Conservation (phyloP, 768 basidiomycete genomes). For the Amanita pseudoporphyria region DNA sequence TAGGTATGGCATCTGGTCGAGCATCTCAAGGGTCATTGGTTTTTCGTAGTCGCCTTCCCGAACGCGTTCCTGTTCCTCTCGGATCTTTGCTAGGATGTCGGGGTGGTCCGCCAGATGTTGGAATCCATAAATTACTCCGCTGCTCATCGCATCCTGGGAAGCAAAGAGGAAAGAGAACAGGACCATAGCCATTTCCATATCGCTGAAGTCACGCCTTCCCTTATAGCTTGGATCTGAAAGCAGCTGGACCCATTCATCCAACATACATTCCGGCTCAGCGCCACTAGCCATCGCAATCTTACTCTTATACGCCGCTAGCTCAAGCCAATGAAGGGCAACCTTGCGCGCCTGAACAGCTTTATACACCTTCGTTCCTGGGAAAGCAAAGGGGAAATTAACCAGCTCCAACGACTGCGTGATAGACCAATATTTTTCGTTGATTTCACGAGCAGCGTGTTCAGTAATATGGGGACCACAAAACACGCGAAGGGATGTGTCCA, state of each 20-base stretch:
- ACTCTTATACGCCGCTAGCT: slow-evolving; percentile 66
- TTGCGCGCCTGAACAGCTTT: slow-evolving; percentile 90
- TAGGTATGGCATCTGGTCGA: slow-evolving; percentile 91
- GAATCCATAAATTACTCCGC: slow-evolving; percentile 91
- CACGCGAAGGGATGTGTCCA: slow-evolving; percentile 93
- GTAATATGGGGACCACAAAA: slow-evolving; percentile 92
- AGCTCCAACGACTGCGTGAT: slow-evolving; percentile 94
- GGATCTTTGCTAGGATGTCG: slow-evolving; percentile 77
- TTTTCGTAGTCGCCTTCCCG: slow-evolving; percentile 68
- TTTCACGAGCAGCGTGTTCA: slow-evolving; percentile 65
- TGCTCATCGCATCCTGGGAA: slow-evolving; percentile 97
- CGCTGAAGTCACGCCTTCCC: slow-evolving; percentile 78
- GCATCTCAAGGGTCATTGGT: slow-evolving; percentile 76
- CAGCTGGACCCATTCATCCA: slow-evolving; percentile 85
- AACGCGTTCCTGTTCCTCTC: slow-evolving; percentile 82
- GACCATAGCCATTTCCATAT: slow-evolving; percentile 96
- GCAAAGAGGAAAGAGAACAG: slow-evolving; percentile 95
- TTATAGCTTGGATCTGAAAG: slow-evolving; percentile 62
- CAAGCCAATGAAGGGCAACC: slow-evolving; percentile 69
- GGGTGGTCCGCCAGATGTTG: slow-evolving; percentile 94
- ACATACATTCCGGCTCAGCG: slow-evolving; percentile 75
- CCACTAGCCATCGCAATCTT: slow-evolving; percentile 79
- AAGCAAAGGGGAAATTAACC: slow-evolving; percentile 94
- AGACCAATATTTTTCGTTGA: slow-evolving; percentile 91
- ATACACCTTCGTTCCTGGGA: slow-evolving; percentile 96